A percentile compares a stretch with the other conserved stretches of the same genome.
Conservation (phyloP, 2,329 filamentous ascomycete species). For the Hymenoscyphus scutula region DNA sequence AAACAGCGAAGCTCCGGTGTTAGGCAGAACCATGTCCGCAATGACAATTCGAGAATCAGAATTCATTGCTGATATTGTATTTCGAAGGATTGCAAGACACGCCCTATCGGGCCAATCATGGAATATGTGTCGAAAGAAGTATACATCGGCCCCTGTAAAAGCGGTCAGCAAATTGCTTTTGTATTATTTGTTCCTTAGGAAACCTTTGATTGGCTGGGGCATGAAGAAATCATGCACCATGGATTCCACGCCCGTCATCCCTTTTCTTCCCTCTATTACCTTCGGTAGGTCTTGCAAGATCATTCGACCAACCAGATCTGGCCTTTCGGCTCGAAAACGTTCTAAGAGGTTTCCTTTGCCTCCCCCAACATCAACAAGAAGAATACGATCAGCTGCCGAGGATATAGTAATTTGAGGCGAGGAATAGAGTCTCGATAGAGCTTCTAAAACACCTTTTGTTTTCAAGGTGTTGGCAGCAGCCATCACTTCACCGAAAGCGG, state of each 20-base stretch:
- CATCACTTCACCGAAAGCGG: too few species aligned
- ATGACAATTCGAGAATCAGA: too few species aligned
- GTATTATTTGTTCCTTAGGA: neutral
- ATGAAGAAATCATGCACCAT: constrained; percentile 6
- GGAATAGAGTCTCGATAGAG: too few species aligned
- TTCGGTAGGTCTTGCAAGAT: constrained; percentile 6
- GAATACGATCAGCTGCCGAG: too few species aligned
- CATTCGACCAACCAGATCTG: neutral
- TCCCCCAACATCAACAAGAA: constrained; percentile 6
- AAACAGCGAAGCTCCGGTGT: too few species aligned
- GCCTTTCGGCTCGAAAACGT: neutral
- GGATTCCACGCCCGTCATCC: neutral
- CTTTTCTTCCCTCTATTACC: neutral
- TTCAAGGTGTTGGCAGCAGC: too few species aligned
- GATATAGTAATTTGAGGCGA: too few species aligned
- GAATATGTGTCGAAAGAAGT: neutral
- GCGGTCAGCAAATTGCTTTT: neutral
- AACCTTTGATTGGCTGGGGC: constrained; percentile 1
- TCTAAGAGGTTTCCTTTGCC: constrained; percentile 1
- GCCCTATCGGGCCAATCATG: constrained; percentile 2
- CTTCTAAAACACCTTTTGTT: too few species aligned
- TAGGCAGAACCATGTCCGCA: too few species aligned
- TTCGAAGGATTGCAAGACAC: constrained; percentile 3
- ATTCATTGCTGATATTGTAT: too few species aligned
- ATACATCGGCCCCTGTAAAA: constrained; percentile 2